Evolutionary conservation across 2,329 filamentous ascomycete species (phyloP).

Genomic region (Thielaviopsis euricoi): DNA sequence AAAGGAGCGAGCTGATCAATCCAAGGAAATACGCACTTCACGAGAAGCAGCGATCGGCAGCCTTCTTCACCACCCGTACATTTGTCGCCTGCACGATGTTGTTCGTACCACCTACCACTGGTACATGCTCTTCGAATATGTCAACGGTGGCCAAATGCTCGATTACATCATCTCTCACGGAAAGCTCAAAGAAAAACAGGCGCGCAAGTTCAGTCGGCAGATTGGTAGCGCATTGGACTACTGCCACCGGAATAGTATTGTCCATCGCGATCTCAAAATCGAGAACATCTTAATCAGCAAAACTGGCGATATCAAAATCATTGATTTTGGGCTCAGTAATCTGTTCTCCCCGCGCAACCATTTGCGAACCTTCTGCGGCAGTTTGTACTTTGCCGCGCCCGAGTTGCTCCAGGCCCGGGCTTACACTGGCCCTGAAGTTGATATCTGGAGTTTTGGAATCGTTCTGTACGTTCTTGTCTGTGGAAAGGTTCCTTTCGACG

Average conservation of each 20-base stretch:
- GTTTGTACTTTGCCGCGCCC: conserved; percentile 91
- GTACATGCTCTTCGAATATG: conserved; percentile 99
- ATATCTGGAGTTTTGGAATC: conserved; percentile 97
- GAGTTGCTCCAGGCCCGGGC: conserved; percentile 85
- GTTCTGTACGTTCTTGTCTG: conserved; percentile 94
- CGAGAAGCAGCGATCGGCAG: conserved; percentile 94
- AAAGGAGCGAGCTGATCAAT: conserved; percentile 82
- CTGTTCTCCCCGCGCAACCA: conserved; percentile 74
- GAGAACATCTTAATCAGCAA: conserved; percentile 99
- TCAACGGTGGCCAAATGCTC: conserved; percentile 97
- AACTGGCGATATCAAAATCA: conserved; percentile 97
- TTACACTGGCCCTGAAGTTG: conserved; percentile 91
- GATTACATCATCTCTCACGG: conserved; percentile 99
- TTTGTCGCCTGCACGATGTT: conserved; percentile 89
- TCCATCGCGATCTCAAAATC: conserved; percentile 94
- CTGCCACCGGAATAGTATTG: conserved; percentile 94
- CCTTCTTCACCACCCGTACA: conserved; percentile 83
- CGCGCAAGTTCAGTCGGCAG: conserved; percentile 91
- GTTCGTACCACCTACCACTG: conserved; percentile 94
- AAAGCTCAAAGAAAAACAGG: conserved; percentile 94
- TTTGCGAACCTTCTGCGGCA: conserved; percentile 93
- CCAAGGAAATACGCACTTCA: conserved; percentile 88
- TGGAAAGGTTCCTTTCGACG: conserved; percentile 95
- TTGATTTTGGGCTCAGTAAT: conserved; percentile 95
- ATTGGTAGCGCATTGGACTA: conserved; percentile 95